Conservation (phyloP, 2,329 filamentous ascomycete species). For the Venturia nashicola region DNA sequence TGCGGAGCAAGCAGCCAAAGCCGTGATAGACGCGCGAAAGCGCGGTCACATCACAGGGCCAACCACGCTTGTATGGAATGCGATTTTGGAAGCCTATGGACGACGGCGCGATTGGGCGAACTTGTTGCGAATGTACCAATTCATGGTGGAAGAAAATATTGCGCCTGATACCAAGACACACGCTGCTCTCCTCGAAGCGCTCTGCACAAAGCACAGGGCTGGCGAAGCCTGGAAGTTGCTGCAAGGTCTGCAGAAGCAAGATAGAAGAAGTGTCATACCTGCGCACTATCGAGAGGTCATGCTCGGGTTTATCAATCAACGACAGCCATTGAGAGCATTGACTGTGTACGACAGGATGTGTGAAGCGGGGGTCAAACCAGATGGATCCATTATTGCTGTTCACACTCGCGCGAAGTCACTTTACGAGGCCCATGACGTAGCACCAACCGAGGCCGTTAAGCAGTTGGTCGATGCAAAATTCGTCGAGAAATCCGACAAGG, state of each 20-base stretch:
- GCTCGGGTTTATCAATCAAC: slow-evolving; percentile 32
- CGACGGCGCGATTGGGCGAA: slow-evolving; percentile 44
- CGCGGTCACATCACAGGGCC: slow-evolving; percentile 36
- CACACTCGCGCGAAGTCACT: slow-evolving; percentile 23
- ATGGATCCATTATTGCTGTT: slow-evolving; percentile 31
- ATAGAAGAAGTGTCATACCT: slow-evolving; percentile 30
- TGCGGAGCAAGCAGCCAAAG: slow-evolving; percentile 41
- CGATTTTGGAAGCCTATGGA: slow-evolving; percentile 54
- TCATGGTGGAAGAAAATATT: slow-evolving; percentile 42
- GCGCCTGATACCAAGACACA: slow-evolving; percentile 46
- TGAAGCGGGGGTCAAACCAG: slow-evolving; percentile 23
- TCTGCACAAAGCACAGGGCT: slow-evolving; percentile 40
- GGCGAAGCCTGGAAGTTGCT: slow-evolving; percentile 43
- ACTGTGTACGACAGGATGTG: slow-evolving; percentile 36
- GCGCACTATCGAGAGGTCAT: slow-evolving; percentile 44
- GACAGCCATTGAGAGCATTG: slow-evolving; percentile 34
- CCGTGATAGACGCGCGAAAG: slow-evolving; percentile 38
- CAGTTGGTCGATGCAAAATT: not conserved
- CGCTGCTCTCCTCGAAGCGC: slow-evolving; percentile 46
- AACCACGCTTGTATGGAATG: slow-evolving; percentile 63
- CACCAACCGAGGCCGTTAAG: not conserved
- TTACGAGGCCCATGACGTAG: not conserved
- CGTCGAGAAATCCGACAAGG: not conserved
- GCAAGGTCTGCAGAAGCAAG: slow-evolving; percentile 36
- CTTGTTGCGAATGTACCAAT: slow-evolving; percentile 40